Conservation (phyloP, 1,284 basidiomycete species). For the Ustilago cynodontis region DNA sequence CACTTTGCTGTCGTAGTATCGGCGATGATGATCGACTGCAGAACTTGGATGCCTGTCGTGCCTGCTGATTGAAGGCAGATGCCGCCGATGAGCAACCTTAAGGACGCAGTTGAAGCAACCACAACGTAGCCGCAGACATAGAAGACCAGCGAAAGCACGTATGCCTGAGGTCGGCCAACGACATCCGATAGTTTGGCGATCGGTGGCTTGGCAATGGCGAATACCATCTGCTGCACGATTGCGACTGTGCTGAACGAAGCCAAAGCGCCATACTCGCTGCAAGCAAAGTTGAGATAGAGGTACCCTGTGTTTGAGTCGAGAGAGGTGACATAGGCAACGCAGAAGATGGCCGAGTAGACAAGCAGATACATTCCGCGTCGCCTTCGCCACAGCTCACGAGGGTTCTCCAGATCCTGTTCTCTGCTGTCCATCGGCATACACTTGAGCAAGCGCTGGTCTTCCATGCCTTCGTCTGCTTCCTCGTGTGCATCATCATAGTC, state of each 20-base stretch:
- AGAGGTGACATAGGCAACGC: constrained; percentile 77
- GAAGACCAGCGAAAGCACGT: constrained; percentile 74
- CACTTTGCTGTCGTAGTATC: constrained; percentile 84
- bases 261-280: constrained; percentile 67
- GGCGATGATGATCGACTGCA: constrained; percentile 74
- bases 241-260: constrained; percentile 71
- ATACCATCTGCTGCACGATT: constrained; percentile 70
- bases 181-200: constrained; percentile 84
- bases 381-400: constrained; percentile 35
- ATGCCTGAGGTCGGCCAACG: constrained; percentile 74
- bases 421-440: constrained; percentile 16
- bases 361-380: constrained; percentile 47
- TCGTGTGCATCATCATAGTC: neutral
- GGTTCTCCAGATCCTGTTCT: constrained; percentile 20
- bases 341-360: constrained; percentile 72
- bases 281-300: constrained; percentile 70
- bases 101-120: constrained; percentile 77
- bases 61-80: constrained; percentile 72
- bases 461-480: constrained; percentile 17
- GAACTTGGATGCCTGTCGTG: constrained; percentile 71
- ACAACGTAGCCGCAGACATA: constrained; percentile 76
- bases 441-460: constrained; percentile 30
- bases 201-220: constrained; percentile 81
- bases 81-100: constrained; percentile 75
- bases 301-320: constrained; percentile 74